Percentiles rank a stretch among this genome's conserved stretches.
phyloP scores from a whole-genome alignment of 2,329 filamentous ascomycete genomes.

The Cladobotryum protrusum region DNA sequence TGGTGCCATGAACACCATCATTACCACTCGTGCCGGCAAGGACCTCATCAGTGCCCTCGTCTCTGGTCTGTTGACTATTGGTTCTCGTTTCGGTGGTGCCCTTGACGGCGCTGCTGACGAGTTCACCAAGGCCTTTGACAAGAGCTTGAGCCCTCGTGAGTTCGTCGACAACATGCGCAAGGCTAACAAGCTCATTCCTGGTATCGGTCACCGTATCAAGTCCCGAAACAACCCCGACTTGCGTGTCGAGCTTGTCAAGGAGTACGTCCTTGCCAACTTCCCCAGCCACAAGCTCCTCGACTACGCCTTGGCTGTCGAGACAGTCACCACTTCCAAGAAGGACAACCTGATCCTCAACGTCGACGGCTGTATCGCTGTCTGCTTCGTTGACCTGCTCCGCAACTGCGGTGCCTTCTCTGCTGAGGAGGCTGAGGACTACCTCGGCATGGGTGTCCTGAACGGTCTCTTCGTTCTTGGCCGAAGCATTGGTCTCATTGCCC shows the following conservation, averaged over 20 bases:
- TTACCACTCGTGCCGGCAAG: constrained; percentile 98
- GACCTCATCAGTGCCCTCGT: constrained; percentile 95
- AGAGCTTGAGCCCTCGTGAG: constrained; percentile 95
- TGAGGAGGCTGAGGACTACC: constrained; percentile 98
- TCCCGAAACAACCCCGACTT: constrained; percentile 99
- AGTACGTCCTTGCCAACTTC: constrained; percentile 97
- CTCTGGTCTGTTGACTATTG: constrained; percentile 94
- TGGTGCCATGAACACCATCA: constrained; percentile 99
- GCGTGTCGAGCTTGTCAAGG: constrained; percentile 98
- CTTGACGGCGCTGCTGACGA: constrained; percentile 96
- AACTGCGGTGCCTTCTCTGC: constrained; percentile 95
- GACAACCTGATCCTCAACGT: constrained; percentile 99
- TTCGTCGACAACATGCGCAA: constrained; percentile 99
- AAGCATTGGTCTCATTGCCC: constrained; percentile 97
- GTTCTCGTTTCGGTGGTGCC: constrained; percentile 96
- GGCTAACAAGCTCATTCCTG: constrained; percentile 99
- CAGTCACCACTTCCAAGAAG: constrained; percentile 98
- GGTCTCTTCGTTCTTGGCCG: constrained; percentile 97
- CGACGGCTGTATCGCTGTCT: constrained; percentile 94
- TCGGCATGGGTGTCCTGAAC: constrained; percentile 98
- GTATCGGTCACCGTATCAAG: constrained; percentile 99
- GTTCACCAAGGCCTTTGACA: constrained; percentile 97
- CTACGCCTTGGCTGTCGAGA: constrained; percentile 96
- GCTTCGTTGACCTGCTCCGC: constrained; percentile 95
- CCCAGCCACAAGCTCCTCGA: constrained; percentile 96